A percentile compares a stretch with the other conserved stretches of the same genome.
Conservation (phyloP, 345 rosid species). For the Passiflora organensis region DNA sequence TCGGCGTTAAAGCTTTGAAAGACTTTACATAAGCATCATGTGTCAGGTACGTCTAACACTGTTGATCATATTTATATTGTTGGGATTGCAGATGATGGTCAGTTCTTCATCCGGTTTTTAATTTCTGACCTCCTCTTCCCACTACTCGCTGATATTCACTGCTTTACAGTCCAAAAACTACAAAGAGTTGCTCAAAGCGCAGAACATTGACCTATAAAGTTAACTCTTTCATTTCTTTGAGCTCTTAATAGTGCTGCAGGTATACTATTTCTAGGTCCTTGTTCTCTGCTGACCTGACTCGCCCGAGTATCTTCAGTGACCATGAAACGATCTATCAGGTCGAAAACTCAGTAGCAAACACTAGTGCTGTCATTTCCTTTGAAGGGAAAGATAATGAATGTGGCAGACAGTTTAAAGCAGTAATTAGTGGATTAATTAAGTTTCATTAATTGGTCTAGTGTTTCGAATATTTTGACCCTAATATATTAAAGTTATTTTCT, state of each 20-base stretch:
- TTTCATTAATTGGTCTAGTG: not conserved
- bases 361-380: constrained; percentile 18
- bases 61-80: constrained; percentile 7
- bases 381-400: constrained; percentile 6
- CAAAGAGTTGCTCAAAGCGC: not conserved
- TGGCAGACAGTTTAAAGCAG: constrained; percentile 15
- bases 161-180: constrained; percentile 12
- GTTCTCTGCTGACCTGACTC: too few relatives aligned
- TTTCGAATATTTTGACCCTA: constrained; percentile 3
- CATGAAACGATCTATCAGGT: too few relatives aligned
- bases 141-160: too few relatives aligned
- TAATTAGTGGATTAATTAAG: not conserved
- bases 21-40: constrained; percentile 12
- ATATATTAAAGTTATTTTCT: constrained; percentile 1
- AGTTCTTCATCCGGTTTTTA: constrained; percentile 12
- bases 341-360: not conserved
- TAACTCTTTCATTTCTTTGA: too few relatives aligned
- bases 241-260: too few relatives aligned
- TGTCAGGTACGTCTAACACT: constrained; percentile 21
- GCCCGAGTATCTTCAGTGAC: too few relatives aligned
- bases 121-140: constrained; percentile 13
- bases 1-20: constrained; percentile 16
- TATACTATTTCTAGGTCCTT: too few relatives aligned
- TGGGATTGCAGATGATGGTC: constrained; percentile 19
- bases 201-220: too few relatives aligned